A percentile compares a stretch with the other conserved stretches of the same genome.
These are phyloP conservation scores for Pseudozyma pruni DNA, from an alignment of 1,284 basidiomycete genomes.

Conservation along the genomic window DNA sequence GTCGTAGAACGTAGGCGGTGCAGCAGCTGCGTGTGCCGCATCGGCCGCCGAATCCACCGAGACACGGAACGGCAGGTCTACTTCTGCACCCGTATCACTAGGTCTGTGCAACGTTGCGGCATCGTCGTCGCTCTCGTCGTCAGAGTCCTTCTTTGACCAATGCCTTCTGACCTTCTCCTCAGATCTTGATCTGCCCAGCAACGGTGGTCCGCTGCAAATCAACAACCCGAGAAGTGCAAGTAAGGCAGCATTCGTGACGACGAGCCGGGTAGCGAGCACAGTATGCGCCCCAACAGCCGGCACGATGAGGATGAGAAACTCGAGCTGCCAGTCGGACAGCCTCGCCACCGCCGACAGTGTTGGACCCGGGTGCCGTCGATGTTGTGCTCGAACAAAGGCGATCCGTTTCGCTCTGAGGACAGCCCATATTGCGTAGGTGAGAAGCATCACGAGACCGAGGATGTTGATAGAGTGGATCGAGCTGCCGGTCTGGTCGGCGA, in stretches of 20 bases:
- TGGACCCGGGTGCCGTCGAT: neutral
- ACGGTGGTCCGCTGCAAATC: conserved; percentile 1
- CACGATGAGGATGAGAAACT: conserved; percentile 77
- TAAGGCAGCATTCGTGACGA: conserved; percentile 73
- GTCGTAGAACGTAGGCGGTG: conserved; percentile 43
- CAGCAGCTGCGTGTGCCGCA: conserved; percentile 46
- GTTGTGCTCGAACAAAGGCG: conserved; percentile 15
- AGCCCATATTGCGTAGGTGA: conserved; percentile 70
- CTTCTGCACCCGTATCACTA: neutral
- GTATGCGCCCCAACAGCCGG: conserved; percentile 85
- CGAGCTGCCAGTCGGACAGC: conserved; percentile 65
- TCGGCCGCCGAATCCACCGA: conserved; percentile 58
- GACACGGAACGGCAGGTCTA: conserved; percentile 47
- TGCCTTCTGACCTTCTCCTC: conserved; percentile 25
- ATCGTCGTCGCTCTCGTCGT: conserved; percentile 39
- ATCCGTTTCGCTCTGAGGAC: conserved; percentile 21
- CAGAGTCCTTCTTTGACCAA: conserved; percentile 47
- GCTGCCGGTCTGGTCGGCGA: conserved; percentile 82
- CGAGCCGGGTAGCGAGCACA: conserved; percentile 75
- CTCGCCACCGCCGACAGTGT: neutral
- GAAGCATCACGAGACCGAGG: conserved; percentile 78
- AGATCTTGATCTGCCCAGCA: neutral
- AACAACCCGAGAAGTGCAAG: conserved; percentile 2
- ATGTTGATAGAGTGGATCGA: conserved; percentile 80
- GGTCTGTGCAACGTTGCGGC: neutral